Base-by-base conservation (phyloP, 768 basidiomycete genomes). In the Trichaptum fuscoviolaceum region DNA sequence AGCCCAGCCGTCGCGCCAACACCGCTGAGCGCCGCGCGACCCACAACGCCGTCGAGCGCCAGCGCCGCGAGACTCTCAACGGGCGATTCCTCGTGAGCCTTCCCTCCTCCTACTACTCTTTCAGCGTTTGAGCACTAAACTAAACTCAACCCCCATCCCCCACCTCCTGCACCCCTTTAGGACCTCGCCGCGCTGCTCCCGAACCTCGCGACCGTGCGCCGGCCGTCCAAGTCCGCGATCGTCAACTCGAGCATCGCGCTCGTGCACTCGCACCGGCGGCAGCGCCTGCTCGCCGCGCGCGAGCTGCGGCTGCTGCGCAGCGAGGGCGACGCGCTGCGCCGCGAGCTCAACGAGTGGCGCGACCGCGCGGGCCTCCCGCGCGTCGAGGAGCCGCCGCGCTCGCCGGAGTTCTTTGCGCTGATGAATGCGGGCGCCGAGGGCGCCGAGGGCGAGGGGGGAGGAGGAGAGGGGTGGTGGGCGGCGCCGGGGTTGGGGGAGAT, bases 21-120 rank as follows among this genome's bases (percentile, higher is more conserved):
- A 98, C 96, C 64, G 96, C 95, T 63, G 96, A 98, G 76, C 92
- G 96, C 77, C 83, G 96, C 36, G 94, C 95, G 3, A 95, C 93
- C 24, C 96, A 99, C 80, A 99, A 99, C 75, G 96, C 97, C 35
- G 94, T 98, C 66, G 97, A 98, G 81, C 85, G 97, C 63, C 91
- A 92, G 73, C 85, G 96, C 62, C 82, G 96, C 63, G 96, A 99
- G 81, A 95, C 92, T 59, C 81, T 99, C 63, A 99, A 98, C 75
- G 87, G 91, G 64, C 85, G 95, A 67, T 99, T 99, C 82, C 80
- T 97, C 71, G 92, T 89, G 75, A 72, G 89, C 72, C 25, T 60
- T 59, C 57, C 62, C 58, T 61, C n/a, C n/a, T n/a, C n/a, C n/a
- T n/a, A n/a, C n/a, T n/a, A n/a, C n/a, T n/a, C n/a, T n/a, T n/a